Evolutionary conservation across 2,329 filamentous ascomycete species (phyloP), one percentile per base, ranked within the genome.

Genomic region (Aspergillus fijiensis): DNA sequence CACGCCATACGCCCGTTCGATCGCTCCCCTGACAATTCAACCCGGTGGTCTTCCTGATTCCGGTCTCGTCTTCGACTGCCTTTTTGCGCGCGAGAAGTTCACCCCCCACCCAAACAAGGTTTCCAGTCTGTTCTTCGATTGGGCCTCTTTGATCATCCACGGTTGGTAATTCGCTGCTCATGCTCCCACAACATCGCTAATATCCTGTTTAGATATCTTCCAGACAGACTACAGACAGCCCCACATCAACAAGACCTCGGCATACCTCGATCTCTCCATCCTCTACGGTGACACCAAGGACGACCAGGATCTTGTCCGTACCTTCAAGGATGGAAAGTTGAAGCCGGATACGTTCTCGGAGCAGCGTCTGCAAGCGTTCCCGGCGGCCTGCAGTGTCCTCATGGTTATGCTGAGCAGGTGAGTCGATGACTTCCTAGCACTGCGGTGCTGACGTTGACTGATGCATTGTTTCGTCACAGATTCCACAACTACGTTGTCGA

Each of bases 401-500:
- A 76, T 93, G 29, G 83, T 93, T 74, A 91, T 92, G 89, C 88
- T 92, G 56, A 79, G 77, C 66, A 72, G 76, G 63, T 71, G 29
- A 21, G 61, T 52, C 5, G 51, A 11, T n/a, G 21, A 12, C 10
- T n/a, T 21, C n/a, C 12, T 11, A 19, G 16, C 54, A 53, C 39
- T 16, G 39, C 54, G 2, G 49, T 48, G 4, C 11, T 14, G n/a
- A 9, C 12, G 25, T 49, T 42, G 45, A 35, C 1, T 14, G 33
- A 11, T 14, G 35, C 54, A 49, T 49, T 53, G 54, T 23, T 19
- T 29, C 45, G 27, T 10, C 7, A 29, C 27, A 71, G 72, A 65
- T 96, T 96, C 77, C 94, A 97, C 77, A 97, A 98, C 76, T 84
- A 95, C 65, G 86, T 92, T 0, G 92, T 90, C 1, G 84, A 87